Percentiles rank a stretch among this genome's conserved stretches.
These are phyloP conservation scores for Trichoderma asperelloides DNA, from an alignment of 495 filamentous ascomycete genomes.

Conservation along the genomic window DNA sequence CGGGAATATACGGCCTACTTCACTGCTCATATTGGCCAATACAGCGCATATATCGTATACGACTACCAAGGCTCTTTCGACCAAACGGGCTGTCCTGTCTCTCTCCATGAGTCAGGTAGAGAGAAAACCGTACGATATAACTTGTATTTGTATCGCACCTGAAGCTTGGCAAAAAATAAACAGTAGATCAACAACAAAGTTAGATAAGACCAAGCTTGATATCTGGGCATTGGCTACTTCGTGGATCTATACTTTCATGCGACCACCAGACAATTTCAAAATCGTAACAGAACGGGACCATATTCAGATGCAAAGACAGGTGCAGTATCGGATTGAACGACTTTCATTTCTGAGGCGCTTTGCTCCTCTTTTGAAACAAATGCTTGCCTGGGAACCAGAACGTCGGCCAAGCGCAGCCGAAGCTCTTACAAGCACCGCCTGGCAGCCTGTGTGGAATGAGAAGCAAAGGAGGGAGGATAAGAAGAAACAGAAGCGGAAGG, in stretches of 20 bases:
- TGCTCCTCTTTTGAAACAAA: not conserved
- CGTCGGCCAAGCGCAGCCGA: not conserved
- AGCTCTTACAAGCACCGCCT: not conserved
- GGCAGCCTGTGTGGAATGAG: not conserved
- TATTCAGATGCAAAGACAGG: not conserved
- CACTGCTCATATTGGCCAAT: not conserved
- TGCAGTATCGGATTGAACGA: not conserved
- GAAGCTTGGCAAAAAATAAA: not conserved
- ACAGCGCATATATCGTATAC: not conserved
- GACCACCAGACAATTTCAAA: not conserved
- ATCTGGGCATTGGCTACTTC: not conserved
- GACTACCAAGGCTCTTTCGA: not conserved
- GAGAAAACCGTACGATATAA: not conserved
- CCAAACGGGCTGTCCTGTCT: not conserved
- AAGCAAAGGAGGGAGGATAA: not conserved
- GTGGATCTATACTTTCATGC: not conserved
- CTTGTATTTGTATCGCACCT: not conserved
- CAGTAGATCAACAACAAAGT: not conserved
- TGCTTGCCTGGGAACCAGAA: not conserved
- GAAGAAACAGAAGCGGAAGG: not conserved
- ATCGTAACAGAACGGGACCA: not conserved
- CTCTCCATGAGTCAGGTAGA: not conserved
- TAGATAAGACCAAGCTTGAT: not conserved
- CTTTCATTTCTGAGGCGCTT: not conserved
- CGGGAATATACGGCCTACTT: not conserved